Conservation (phyloP, 2,329 filamentous ascomycete species). For the Cercospora sp. region DNA sequence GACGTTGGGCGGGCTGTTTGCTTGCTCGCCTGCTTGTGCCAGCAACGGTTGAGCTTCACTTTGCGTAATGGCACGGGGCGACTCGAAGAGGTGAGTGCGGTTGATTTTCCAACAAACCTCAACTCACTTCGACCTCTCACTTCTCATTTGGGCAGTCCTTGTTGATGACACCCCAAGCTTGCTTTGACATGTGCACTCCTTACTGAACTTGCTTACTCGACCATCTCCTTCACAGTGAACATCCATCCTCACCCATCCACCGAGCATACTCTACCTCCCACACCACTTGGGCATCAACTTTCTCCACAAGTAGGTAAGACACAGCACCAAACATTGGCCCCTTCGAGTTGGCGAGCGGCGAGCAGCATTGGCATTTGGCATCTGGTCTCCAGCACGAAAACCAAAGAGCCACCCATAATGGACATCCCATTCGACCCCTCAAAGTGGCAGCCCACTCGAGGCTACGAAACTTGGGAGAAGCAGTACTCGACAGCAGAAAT, state of each 20-base stretch:
- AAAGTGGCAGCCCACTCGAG: constrained; percentile 25
- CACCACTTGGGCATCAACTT: neutral
- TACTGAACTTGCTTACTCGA: neutral
- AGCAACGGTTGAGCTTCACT: neutral
- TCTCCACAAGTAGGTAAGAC: neutral
- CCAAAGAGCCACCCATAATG: constrained; percentile 15
- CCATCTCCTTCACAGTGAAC: neutral
- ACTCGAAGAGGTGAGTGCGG: neutral
- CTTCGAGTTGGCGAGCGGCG: neutral
- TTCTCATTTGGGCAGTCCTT: neutral
- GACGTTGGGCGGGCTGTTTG: neutral
- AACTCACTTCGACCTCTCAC: neutral
- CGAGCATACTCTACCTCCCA: neutral
- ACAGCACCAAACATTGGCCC: too few species aligned
- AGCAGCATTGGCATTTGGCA: neutral
- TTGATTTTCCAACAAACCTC: neutral
- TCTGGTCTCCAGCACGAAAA: neutral
- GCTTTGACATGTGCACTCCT: neutral
- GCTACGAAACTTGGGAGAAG: constrained; percentile 16
- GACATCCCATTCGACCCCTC: constrained; percentile 23
- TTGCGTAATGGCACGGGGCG: neutral
- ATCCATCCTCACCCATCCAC: neutral
- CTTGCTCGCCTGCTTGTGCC: neutral
- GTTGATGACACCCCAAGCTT: neutral
- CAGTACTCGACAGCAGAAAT: constrained; percentile 8